Base-by-base conservation (phyloP, 1,284 basidiomycete genomes). In the Polyporus tsugae region DNA sequence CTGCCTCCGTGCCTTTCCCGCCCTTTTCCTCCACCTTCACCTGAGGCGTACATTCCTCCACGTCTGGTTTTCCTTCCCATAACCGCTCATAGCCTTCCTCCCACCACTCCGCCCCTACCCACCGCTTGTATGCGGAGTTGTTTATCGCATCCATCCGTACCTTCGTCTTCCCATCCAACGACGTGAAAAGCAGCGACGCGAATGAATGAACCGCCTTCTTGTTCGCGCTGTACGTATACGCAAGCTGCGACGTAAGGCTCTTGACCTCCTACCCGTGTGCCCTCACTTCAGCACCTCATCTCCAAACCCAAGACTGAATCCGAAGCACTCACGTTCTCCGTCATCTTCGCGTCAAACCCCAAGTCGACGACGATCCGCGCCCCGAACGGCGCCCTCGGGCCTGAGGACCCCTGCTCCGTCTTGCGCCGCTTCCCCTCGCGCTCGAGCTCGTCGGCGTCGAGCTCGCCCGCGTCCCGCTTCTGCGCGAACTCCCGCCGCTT, bases 341-440 rank as follows among this genome's bases (percentile, higher is more conserved):
- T 89, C 98, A 99, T 99, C 80, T 93, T 86, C 60, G 96, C 90
- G 79, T 99, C 98, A 78, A 99, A 99, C 2, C 92, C 95, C 7
- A 98, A 85, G 81, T 99, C 98, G 36, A 99, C 82, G 25, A 98
- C 89, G 2, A 99, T 86, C 42, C 87, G 88, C 10, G 94, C 95
- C 19, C 86, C 85, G 76, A 95, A 96, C 35, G 78, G 85, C 66
- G 73, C 80, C 82, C 74, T 76, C 62, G 78, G 46, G 10, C 44
- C 44, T 11, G 9, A 11, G 22, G 22, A 78, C 9, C 78, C 83
- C 66, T 59, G 62, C 49, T 79, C 77, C 52, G 68, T 63, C 73
- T 76, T 77, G 63, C 76, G 74, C 71, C 84, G 83, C 80, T 89
- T 89, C 76, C 79, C 82, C 64, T 78, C 83, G 59, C 78, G 76